A percentile compares a stretch with the other conserved stretches of the same genome.
These are phyloP conservation scores for Globisporangium echinulatum DNA, from an alignment of 352 stramenopile species.

Conservation along the genomic window DNA sequence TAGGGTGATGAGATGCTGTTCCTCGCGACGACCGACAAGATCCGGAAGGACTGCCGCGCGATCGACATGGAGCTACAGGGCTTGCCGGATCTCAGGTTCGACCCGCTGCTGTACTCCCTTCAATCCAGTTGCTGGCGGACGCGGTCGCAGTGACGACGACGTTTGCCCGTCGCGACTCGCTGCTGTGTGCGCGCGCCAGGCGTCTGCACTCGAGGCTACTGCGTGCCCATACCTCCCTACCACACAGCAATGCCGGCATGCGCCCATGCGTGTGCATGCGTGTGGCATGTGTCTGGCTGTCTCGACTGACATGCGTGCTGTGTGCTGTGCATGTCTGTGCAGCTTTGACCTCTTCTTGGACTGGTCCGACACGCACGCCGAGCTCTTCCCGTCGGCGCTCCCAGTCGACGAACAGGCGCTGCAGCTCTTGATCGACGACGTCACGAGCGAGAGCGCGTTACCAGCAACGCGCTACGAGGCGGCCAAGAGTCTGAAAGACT, in stretches of 20 bases:
- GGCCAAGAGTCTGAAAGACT: slow-evolving; percentile 69
- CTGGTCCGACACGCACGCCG: slow-evolving; percentile 34
- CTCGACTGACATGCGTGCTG: not conserved
- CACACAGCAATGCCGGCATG: too few relatives aligned
- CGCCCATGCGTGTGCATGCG: too few relatives aligned
- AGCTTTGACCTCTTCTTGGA: slow-evolving; percentile 69
- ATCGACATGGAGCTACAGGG: slow-evolving; percentile 59
- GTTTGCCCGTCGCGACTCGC: not conserved
- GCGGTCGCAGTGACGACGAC: slow-evolving; percentile 6
- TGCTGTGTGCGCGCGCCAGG: not conserved
- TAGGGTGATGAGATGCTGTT: slow-evolving; percentile 68
- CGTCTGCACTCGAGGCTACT: slow-evolving; percentile 5
- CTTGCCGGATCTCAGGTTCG: slow-evolving; percentile 61
- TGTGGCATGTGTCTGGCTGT: not conserved
- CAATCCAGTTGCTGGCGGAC: slow-evolving; percentile 12
- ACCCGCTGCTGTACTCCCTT: slow-evolving; percentile 5
- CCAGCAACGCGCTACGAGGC: slow-evolving; percentile 58
- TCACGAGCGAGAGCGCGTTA: slow-evolving; percentile 36
- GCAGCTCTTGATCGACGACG: slow-evolving; percentile 49
- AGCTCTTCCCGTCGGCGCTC: slow-evolving; percentile 39
- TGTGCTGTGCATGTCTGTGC: not conserved
- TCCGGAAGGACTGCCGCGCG: slow-evolving; percentile 47
- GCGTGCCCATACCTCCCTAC: slow-evolving; percentile 4
- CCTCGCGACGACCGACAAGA: slow-evolving; percentile 52
- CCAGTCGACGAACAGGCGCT: slow-evolving; percentile 46